phyloP scores from a whole-genome alignment of 768 basidiomycete genomes.

The Stropharia rugosoannulata region DNA sequence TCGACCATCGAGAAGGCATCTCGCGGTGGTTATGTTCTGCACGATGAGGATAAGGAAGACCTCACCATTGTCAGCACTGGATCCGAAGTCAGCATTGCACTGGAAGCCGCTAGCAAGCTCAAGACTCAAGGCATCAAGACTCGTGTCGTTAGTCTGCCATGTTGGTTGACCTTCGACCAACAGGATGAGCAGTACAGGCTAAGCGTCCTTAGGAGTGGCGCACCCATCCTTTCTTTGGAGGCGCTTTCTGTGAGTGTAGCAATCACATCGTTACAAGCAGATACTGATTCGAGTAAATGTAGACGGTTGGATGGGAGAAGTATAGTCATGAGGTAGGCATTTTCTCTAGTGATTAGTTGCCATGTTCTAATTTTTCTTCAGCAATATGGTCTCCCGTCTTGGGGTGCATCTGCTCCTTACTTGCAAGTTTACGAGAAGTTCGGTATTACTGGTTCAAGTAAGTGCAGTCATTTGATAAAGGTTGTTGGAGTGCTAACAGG shows the following conservation, averaged over 20 bases:
- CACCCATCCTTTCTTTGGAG: conserved; percentile 88
- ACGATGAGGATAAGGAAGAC: conserved; percentile 78
- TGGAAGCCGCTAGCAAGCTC: conserved; percentile 85
- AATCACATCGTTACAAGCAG: not conserved
- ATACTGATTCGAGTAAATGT: conserved; percentile 10
- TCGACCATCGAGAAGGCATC: conserved; percentile 82
- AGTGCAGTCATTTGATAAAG: conserved; percentile 21
- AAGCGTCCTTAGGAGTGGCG: conserved; percentile 84
- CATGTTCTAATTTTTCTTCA: conserved; percentile 23
- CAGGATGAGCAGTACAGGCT: conserved; percentile 80
- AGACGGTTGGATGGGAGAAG: conserved; percentile 84
- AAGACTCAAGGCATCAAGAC: conserved; percentile 75
- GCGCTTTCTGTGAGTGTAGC: conserved; percentile 52
- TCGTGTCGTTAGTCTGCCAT: conserved; percentile 86
- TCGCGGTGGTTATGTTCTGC: conserved; percentile 87
- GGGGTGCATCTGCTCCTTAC: conserved; percentile 91
- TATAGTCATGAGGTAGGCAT: conserved; percentile 75
- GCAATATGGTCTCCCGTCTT: conserved; percentile 72
- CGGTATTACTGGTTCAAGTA: conserved; percentile 76
- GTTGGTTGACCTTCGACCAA: conserved; percentile 85
- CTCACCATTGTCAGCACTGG: conserved; percentile 89
- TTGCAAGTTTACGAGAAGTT: conserved; percentile 91
- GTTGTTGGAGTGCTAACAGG: conserved; percentile 8
- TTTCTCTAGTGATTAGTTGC: not conserved
- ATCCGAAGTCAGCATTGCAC: conserved; percentile 84